A percentile compares a stretch with the other conserved stretches of the same genome.
phyloP scores from a whole-genome alignment of 2,329 filamentous ascomycete genomes.

The Ascochyta rabiei region DNA sequence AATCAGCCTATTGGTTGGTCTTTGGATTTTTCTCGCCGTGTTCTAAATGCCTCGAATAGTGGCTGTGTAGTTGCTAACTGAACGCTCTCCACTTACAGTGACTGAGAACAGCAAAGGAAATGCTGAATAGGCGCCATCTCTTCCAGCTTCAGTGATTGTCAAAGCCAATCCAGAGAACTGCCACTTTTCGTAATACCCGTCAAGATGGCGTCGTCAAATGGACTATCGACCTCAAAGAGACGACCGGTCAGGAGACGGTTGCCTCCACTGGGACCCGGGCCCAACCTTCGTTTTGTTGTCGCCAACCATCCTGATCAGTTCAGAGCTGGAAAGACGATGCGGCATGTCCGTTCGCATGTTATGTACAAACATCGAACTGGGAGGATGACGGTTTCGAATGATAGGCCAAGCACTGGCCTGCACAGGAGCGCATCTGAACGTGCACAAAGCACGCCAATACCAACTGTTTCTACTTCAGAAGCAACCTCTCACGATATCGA shows the following conservation, averaged over 20 bases:
- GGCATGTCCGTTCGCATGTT: conserved; percentile 45
- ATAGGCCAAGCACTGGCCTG: background rate
- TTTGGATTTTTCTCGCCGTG: background rate
- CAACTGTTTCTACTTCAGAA: conserved; percentile 23
- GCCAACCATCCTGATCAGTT: conserved; percentile 45
- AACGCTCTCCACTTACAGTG: background rate
- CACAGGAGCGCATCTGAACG: conserved; percentile 14
- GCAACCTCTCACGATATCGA: background rate
- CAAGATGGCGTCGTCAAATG: conserved; percentile 30
- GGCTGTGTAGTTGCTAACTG: background rate
- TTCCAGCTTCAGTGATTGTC: background rate
- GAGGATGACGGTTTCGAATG: conserved; percentile 17
- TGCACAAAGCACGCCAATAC: conserved; percentile 33
- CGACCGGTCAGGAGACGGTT: conserved; percentile 37
- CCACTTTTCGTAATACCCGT: background rate
- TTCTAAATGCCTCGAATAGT: background rate
- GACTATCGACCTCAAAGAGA: conserved; percentile 31
- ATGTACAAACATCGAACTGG: conserved; percentile 44
- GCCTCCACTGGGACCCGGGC: conserved; percentile 42
- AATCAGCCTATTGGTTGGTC: background rate
- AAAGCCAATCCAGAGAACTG: background rate
- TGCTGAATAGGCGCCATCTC: background rate
- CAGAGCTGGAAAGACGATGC: conserved; percentile 38
- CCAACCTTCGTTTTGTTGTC: conserved; percentile 42
- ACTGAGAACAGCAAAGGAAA: background rate